Conservation (phyloP, 148 eudicot genomes). For the Arctostaphylos glauca region DNA sequence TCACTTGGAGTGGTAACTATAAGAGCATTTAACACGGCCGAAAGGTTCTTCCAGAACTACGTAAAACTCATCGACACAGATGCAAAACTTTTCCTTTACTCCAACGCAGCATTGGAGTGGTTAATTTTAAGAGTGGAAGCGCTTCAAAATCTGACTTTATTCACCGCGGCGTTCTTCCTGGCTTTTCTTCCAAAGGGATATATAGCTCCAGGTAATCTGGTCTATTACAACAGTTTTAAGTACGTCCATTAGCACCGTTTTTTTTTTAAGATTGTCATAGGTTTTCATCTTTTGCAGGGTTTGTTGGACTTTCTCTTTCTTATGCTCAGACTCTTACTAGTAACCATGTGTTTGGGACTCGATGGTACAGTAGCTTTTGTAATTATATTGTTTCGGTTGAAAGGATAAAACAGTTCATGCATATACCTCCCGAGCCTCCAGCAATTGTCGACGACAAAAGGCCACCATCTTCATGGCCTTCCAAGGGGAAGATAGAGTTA, state of each 20-base stretch:
- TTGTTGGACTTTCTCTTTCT: slow-evolving; percentile 78
- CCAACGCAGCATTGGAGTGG: slow-evolving; percentile 61
- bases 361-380: slow-evolving; percentile 56
- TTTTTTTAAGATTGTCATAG: neutral
- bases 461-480: slow-evolving; percentile 58
- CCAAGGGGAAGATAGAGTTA: slow-evolving; percentile 46
- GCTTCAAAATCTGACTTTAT: slow-evolving; percentile 61
- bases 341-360: slow-evolving; percentile 50
- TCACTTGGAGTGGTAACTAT: slow-evolving; percentile 61
- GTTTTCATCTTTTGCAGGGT: slow-evolving; percentile 34
- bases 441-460: slow-evolving; percentile 44
- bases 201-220: slow-evolving; percentile 45
- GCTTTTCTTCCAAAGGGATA: slow-evolving; percentile 51
- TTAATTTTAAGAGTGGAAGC: slow-evolving; percentile 59
- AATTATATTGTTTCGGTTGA: slow-evolving; percentile 65
- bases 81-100: slow-evolving; percentile 61
- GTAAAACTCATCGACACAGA: slow-evolving; percentile 60
- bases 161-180: slow-evolving; percentile 51
- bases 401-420: slow-evolving; percentile 72
- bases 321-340: slow-evolving; percentile 55
- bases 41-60: slow-evolving; percentile 47
- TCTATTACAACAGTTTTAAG: neutral
- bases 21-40: slow-evolving; percentile 53
- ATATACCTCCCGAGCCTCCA: slow-evolving; percentile 56
- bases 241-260: neutral